Base-by-base conservation (phyloP, 2,329 filamentous ascomycete species). In the Trichophyton mentagrophytes region DNA sequence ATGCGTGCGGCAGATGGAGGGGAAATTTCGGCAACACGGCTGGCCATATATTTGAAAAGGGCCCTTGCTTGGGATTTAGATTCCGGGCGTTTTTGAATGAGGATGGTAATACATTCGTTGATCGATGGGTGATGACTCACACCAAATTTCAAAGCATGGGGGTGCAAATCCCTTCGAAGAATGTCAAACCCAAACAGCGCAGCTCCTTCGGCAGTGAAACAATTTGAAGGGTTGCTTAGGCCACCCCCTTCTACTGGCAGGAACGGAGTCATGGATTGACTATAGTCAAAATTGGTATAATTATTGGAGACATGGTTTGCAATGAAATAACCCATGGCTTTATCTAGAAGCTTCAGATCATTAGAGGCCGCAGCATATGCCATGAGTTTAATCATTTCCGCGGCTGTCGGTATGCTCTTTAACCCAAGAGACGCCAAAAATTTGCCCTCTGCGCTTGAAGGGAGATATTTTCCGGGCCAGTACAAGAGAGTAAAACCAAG, bases 51-150 rank as follows among this genome's bases (percentile, higher is more conserved):
- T 47, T 82, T 80, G 69, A 96, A 99, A 4, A 95, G 72, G 2
- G 80, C 79, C 46, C 83, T 80, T 0, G 92, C 93, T 61, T 86
- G 83, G 6, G 77, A 73, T 22, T 81, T 79, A 44, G 81, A 85
- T 61, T 79, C 79, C 0, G 93, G 92, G 36, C 91, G 90, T 2
- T 81, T 82, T 33, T 81, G 80, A 30, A 92, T 76, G 46, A 99
- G 77, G 27, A 83, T 81, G 46, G 87, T 85, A 11, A 95, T 82
- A 69, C 90, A 96, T 27, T 86, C 83, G 1, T 79, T 78, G 63
- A 97, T 87, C 0, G 85, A 83, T 0, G 95, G 93, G 71, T 99
- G 86, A 59, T 82, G 76, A n/a, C 82, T 81, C 3, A 99, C 90
- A 0, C 90, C 91, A 67, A 99, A 90, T 74, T 93, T 92, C 60